A percentile compares a stretch with the other conserved stretches of the same genome.
phyloP scores from a whole-genome alignment of 129 eudicot species.

The carrot (Daucus carota) region DH1_v3.0 NC_030387.2:37076501-37077000 shows the following conservation, averaged over 20 bases:
- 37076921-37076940: not conserved
- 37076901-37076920: not conserved
- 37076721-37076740: not conserved
- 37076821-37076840: not conserved
- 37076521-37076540: not conserved
- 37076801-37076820: not conserved
- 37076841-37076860: not conserved
- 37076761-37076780: not conserved
- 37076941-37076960: not conserved
- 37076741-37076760: not conserved
- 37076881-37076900: not conserved
- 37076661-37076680: constrained; percentile 4
- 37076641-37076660: not conserved
- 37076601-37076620: not conserved
- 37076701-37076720: not conserved
- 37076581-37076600: not conserved
- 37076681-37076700: not conserved
- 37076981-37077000: not conserved
- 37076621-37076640: not conserved
- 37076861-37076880: not conserved
- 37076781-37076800: not conserved
- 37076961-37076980: not conserved
- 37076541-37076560: not conserved
- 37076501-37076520: not conserved
- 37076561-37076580: not conserved